Evolutionary conservation across 441 rosid species (phyloP).

Genomic region (Syzygium syzygioides): DNA sequence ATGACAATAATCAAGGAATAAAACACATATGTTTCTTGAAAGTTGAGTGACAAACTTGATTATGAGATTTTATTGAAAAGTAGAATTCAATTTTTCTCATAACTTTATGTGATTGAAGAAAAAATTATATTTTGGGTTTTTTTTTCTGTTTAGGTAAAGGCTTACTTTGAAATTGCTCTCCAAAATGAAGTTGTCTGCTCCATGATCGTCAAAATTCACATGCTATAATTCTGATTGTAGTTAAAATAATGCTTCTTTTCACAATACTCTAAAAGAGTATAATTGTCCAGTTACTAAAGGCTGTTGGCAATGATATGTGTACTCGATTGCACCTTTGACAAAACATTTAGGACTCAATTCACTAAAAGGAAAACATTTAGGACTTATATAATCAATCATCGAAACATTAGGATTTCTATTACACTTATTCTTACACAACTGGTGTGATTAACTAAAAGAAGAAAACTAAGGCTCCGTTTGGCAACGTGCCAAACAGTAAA

Average conservation of each 20-base stretch:
- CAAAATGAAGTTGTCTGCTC: not conserved
- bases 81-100: not conserved
- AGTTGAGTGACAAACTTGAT: no score
- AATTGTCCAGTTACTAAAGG: not conserved
- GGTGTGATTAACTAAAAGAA: not conserved
- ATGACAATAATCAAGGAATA: no score
- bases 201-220: not conserved
- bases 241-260: not conserved
- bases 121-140: not conserved
- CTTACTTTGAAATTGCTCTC: not conserved
- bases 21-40: no score
- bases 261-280: not conserved
- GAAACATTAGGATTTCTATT: not conserved
- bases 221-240: not conserved
- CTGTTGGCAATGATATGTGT: not conserved
- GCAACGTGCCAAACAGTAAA: no score
- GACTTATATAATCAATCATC: not conserved
- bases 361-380: fast-evolving
- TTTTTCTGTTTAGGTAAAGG: not conserved
- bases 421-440: not conserved
- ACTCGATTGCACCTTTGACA: not conserved
- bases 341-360: not conserved
- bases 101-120: not conserved
- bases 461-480: no score
- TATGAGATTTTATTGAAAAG: no score